Base-by-base conservation (phyloP, 1,284 basidiomycete species). In the Dichomitus squalens region DNA sequence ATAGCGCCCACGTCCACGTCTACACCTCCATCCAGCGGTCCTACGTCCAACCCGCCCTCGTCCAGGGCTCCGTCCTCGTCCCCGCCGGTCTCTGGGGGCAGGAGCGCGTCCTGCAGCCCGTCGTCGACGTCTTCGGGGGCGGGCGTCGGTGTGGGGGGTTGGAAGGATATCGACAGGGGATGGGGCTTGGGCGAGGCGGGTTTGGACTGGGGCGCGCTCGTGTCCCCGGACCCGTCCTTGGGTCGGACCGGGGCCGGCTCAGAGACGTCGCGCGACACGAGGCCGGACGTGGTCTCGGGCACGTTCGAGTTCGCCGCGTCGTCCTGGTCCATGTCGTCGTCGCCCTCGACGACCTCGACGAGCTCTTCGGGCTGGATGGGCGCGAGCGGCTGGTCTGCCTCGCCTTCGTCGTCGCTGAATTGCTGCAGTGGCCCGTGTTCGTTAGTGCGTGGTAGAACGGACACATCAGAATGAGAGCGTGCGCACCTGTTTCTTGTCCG, bases 351-450 rank as follows among this genome's bases (percentile, higher is more conserved):
- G 7, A 67, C 69, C 29, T 68, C 68, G 27, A 64, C 61, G 6
- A 62, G 65, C 27, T 73, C 72, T 9, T 67, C 63, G 62, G 90
- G 90, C 12, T 87, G 89, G 47, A 92, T 74, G 21, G 90, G 89
- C 8, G 83, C 90, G 36, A 92, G 79, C 16, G 89, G 88, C 65
- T 89, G 86, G 64, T 91, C 88, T 0, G 75, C 81, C 62, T 84
- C 87, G 52, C 82, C 87, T 67, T 92, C 90, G 56, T 92, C 88
- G 67, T 92, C 90, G 66, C 85, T 90, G 66, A 90, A 91, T 80
- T 90, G 85, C 90, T 92, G 48, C 34, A 11, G 40, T 7, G 12
- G 33, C 35, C 46, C 43, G 44, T 23, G 20, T n/a, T n/a, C n/a
- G n/a, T n/a, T n/a, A n/a, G n/a, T n/a, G n/a, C n/a, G n/a, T n/a